phyloP scores from a whole-genome alignment of 2,329 filamentous ascomycete species.

The Cladophialophora exuberans region DNA sequence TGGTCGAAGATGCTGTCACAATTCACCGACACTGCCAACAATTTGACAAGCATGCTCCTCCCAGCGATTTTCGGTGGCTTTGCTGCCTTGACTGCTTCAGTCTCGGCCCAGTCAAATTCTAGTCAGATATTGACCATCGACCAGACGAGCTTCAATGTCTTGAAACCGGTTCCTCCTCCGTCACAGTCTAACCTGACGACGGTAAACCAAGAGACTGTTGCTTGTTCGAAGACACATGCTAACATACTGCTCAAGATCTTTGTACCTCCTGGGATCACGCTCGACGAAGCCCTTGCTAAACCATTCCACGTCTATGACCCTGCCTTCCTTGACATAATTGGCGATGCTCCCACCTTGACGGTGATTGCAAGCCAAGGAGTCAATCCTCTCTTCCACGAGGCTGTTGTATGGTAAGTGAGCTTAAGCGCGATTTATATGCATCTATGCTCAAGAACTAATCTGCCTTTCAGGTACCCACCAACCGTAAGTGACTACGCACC shows the following conservation, averaged over 20 bases:
- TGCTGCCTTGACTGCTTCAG: neutral
- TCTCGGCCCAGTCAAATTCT: constrained; percentile 32
- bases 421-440: neutral
- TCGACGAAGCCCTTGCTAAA: constrained; percentile 38
- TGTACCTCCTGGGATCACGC: constrained; percentile 49
- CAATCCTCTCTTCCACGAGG: constrained; percentile 60
- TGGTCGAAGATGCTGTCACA: neutral
- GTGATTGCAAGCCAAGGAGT: constrained; percentile 50
- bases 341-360: constrained; percentile 53
- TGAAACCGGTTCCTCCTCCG: constrained; percentile 45
- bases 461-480: constrained; percentile 40
- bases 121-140: constrained; percentile 49
- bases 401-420: constrained; percentile 54
- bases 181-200: constrained; percentile 36
- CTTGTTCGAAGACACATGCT: neutral
- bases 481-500: constrained; percentile 34
- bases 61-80: constrained; percentile 16
- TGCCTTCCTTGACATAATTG: constrained; percentile 56
- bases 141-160: constrained; percentile 49
- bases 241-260: constrained; percentile 40
- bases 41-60: constrained; percentile 15
- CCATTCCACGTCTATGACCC: constrained; percentile 55
- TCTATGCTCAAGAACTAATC: neutral
- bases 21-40: neutral
- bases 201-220: constrained; percentile 35